Evolutionary conservation across 2,329 filamentous ascomycete species (phyloP).

Genomic region (Penicillium sumatraense): DNA sequence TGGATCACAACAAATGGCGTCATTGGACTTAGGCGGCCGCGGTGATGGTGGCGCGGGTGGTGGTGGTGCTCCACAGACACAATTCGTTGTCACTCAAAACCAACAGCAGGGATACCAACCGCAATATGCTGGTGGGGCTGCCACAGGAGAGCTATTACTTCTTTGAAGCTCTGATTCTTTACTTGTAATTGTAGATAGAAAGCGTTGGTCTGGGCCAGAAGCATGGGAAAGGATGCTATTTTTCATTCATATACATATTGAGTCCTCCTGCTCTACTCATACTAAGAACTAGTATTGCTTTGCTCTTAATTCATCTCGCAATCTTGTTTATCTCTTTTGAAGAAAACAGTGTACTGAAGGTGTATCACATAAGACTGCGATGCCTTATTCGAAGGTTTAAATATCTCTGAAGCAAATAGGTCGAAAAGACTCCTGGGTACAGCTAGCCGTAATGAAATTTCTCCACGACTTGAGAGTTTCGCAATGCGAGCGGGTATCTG

Average conservation of each 20-base stretch:
- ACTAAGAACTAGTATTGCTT: not conserved
- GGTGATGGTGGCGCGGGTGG: slow-evolving; percentile 69
- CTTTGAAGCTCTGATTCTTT: slow-evolving; percentile 49
- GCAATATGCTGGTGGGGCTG: slow-evolving; percentile 64
- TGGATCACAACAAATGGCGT: slow-evolving; percentile 73
- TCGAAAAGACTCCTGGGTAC: too few relatives aligned
- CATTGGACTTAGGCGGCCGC: slow-evolving; percentile 69
- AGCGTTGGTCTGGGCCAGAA: slow-evolving; percentile 7
- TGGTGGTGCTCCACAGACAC: slow-evolving; percentile 55
- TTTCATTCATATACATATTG: not conserved
- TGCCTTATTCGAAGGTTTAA: too few relatives aligned
- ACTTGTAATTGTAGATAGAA: slow-evolving; percentile 25
- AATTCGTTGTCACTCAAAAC: slow-evolving; percentile 79
- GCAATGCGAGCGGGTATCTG: too few relatives aligned
- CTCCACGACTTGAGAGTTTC: too few relatives aligned
- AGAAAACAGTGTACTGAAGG: too few relatives aligned
- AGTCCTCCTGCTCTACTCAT: not conserved
- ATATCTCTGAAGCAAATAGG: too few relatives aligned
- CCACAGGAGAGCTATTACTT: slow-evolving; percentile 73
- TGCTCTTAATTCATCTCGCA: too few relatives aligned
- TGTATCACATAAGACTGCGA: too few relatives aligned
- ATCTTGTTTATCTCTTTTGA: too few relatives aligned
- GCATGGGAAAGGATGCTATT: slow-evolving; percentile 14
- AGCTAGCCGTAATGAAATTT: too few relatives aligned
- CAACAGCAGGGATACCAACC: slow-evolving; percentile 76